Base-by-base conservation (phyloP, 345 rosid species). In the Punica granatum region DNA sequence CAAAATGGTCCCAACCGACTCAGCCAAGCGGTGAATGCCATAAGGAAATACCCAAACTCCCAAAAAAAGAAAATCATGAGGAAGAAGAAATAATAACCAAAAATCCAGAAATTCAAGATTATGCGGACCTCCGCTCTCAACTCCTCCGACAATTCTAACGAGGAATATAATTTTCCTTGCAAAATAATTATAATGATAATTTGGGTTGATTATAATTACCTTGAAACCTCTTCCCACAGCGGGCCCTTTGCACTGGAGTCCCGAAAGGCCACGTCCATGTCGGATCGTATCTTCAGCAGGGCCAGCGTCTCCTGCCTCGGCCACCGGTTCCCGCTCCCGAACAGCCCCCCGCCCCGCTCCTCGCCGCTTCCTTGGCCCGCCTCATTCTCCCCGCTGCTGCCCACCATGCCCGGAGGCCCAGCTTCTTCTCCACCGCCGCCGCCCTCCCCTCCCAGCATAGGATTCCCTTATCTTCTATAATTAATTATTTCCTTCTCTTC, bases 151-250 rank as follows among this genome's bases (percentile, higher is more conserved):
- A 43, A 13, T 44, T 21, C 41, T 37, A 5, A 4, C 11, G 32
- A 32, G 25, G 19, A 14, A 46, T 2, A 49, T 21, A 11, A 12
- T 12, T 65, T 15, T 65, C 16, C 68, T 33, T 31, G 5, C n/a
- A 0, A 19, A 28, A 23, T 18, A 23, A 7, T 34, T 15, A n/a
- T 43, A 26, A 26, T 7, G 35, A n/a, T 4, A 61, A 23, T 26
- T 53, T 11, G 28, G 48, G 25, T 16, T 46, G 67, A 51, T 49
- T 5, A 26, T 37, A 37, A 68, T 81, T 67, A 92, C 97, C 97
- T 84, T 69, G 98, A 90, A 72, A 90, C 86, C 60, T 90, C 87
- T 62, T 92, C 97, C 98, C 98, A 90, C 15, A 90, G 80, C 58
- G 95, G 92, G 64, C 85, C 90, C 80, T 90, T 92, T 58, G 79